Evolutionary conservation across 768 basidiomycete genomes (phyloP).

Genomic region (Gelatoporia subvermispora): DNA sequence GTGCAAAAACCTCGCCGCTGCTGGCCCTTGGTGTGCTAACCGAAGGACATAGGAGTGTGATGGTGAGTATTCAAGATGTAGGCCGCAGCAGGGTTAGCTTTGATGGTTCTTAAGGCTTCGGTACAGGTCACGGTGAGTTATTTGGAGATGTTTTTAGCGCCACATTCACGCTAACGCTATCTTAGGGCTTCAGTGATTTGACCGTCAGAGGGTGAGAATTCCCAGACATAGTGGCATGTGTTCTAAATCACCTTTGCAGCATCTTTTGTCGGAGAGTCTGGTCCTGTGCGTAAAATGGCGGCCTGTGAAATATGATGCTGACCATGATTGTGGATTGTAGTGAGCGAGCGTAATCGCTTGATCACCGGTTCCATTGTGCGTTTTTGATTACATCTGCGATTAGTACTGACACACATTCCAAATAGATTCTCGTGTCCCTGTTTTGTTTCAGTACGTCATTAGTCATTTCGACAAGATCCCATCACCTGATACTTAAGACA

Average conservation of each 20-base stretch:
- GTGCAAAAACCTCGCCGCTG: background rate
- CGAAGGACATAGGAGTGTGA: conserved; percentile 4
- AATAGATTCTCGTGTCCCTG: background rate
- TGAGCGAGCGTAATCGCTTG: background rate
- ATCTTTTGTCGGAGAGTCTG: background rate
- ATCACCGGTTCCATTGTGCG: background rate
- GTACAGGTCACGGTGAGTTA: no score
- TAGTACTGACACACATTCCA: no score
- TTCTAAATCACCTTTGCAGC: background rate
- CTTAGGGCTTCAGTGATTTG: background rate
- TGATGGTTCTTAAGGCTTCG: background rate
- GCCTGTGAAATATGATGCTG: background rate
- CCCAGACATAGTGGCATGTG: background rate
- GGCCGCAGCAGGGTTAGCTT: no score
- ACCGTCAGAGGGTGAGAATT: background rate
- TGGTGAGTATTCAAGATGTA: conserved; percentile 2
- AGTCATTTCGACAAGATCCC: background rate
- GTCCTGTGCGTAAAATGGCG: background rate
- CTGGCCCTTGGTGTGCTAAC: background rate
- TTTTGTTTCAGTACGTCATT: background rate
- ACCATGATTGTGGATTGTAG: background rate
- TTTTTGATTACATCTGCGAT: no score
- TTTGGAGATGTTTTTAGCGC: no score
- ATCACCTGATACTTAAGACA: no score
- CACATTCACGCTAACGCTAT: background rate